A percentile compares a stretch with the other conserved stretches of the same genome.
Evolutionary conservation across 768 basidiomycete genomes (phyloP).

Genomic region (Boletales sp.): DNA sequence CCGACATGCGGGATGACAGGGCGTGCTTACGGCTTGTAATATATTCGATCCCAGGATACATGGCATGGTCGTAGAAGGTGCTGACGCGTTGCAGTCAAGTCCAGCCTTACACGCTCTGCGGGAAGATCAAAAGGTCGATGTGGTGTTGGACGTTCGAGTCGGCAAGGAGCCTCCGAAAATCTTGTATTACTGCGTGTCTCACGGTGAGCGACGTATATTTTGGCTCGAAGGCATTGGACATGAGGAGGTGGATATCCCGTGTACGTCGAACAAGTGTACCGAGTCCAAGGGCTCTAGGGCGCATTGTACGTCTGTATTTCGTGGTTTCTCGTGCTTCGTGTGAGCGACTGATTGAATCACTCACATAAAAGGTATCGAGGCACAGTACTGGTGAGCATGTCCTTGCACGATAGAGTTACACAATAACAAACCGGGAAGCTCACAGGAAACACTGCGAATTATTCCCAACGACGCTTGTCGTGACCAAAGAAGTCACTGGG

Average conservation of each 20-base stretch:
- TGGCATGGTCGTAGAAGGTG: conserved; percentile 12
- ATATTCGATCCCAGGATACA: conserved; percentile 2
- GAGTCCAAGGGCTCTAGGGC: conserved; percentile 5
- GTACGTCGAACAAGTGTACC: conserved; percentile 20
- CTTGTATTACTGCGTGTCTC: conserved; percentile 28
- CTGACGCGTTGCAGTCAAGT: conserved; percentile 4
- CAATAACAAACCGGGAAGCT: neutral
- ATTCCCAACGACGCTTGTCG: conserved; percentile 22
- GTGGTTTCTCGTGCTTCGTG: neutral
- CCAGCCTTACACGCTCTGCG: conserved; percentile 1
- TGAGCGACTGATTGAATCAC: conserved; percentile 1
- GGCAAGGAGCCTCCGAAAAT: neutral
- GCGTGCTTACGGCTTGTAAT: conserved; percentile 12
- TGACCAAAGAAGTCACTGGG: conserved; percentile 16
- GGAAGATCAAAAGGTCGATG: conserved; percentile 8
- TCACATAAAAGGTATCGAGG: conserved; percentile 19
- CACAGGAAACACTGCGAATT: conserved; percentile 30
- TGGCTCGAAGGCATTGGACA: conserved; percentile 26
- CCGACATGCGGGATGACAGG: conserved; percentile 3
- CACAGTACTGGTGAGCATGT: conserved; percentile 26
- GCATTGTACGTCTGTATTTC: conserved; percentile 20
- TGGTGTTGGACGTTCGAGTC: conserved; percentile 17
- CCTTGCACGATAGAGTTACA: neutral
- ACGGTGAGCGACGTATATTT: conserved; percentile 25
- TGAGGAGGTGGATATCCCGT: conserved; percentile 15